phyloP scores from a whole-genome alignment of 1,139 yeast species.

The Blastobotrys ciferrii region DNA sequence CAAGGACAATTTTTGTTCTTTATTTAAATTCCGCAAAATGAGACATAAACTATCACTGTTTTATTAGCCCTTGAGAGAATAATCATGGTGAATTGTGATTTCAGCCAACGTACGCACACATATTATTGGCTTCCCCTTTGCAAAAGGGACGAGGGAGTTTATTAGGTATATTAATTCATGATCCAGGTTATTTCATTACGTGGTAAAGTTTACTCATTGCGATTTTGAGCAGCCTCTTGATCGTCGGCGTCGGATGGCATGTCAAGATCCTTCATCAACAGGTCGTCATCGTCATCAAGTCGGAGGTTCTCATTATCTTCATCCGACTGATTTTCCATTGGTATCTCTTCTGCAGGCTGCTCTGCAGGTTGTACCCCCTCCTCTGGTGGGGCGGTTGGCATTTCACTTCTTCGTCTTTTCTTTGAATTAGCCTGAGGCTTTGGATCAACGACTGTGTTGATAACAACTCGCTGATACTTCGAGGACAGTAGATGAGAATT shows the following conservation, averaged over 20 bases:
- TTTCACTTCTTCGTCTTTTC: conserved; percentile 8
- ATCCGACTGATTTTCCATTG: neutral
- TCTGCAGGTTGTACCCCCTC: neutral
- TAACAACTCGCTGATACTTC: conserved; percentile 18
- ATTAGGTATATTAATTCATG: no score
- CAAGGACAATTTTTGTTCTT: no score
- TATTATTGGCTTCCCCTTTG: no score
- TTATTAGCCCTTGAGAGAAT: no score
- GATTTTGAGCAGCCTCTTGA: no score
- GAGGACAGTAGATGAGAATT: conserved; percentile 29
- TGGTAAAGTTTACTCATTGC: no score
- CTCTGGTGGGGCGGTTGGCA: neutral
- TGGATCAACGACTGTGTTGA: conserved; percentile 6
- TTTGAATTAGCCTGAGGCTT: neutral
- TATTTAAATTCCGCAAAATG: no score
- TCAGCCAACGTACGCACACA: no score
- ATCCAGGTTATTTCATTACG: no score
- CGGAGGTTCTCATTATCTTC: conserved; percentile 10
- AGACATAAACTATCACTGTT: no score
- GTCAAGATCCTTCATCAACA: conserved; percentile 3
- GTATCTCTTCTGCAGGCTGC: neutral
- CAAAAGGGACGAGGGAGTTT: no score
- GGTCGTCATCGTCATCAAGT: conserved; percentile 9
- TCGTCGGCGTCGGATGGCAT: neutral
- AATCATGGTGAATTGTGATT: no score